Base-by-base conservation (phyloP, 1,139 yeast species). In the Suhomyces maxii region DNA sequence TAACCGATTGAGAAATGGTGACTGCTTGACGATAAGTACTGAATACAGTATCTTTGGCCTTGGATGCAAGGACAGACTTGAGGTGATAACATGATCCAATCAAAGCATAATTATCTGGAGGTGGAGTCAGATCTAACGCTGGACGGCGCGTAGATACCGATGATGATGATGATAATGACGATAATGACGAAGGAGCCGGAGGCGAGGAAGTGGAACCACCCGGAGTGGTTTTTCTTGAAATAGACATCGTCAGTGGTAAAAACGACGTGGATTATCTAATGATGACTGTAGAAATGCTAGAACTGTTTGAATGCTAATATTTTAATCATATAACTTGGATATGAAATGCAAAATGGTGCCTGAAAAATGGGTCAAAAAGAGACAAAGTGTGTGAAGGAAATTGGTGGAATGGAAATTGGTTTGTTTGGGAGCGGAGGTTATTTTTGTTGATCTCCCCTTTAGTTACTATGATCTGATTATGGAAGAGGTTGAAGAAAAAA, bases 1-100 rank as follows among this genome's bases (percentile, higher is more conserved):
- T 49, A 38, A 67, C 57, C 42, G 74, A 59, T 56, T 65, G 62
- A 37, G 75, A 57, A 38, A 83, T 77, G 40, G 75, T 73, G 37
- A 81, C 78, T 0, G 84, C 87, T 46, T 82, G 81, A 39, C 71
- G 67, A 57, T 83, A 83, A n/a, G 86, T 81, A 49, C 72, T 69
- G 47, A 81, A 61, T 6, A 82, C 84, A 6, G 80, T 79, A 3
- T 78, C 82, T 48, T 67, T 70, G 10, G 87, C 84, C 45, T 72
- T 71, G 18, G 86, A 76, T 26, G 72, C 71, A 41, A 84, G 63
- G 6, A 82, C 83, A 50, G 79, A 76, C 18, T 67, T 60, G 23
- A 83, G 63, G 60, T 84, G 89, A 9, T 72, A 64, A 59, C 89
- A 84, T 1, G 84, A 73, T 14, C 66, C 66, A 39, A 78, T 63